A percentile compares a stretch with the other conserved stretches of the same genome.
These are phyloP conservation scores for Turritis glabra DNA, from an alignment of 345 rosid genomes.

Conservation along the genomic window DNA sequence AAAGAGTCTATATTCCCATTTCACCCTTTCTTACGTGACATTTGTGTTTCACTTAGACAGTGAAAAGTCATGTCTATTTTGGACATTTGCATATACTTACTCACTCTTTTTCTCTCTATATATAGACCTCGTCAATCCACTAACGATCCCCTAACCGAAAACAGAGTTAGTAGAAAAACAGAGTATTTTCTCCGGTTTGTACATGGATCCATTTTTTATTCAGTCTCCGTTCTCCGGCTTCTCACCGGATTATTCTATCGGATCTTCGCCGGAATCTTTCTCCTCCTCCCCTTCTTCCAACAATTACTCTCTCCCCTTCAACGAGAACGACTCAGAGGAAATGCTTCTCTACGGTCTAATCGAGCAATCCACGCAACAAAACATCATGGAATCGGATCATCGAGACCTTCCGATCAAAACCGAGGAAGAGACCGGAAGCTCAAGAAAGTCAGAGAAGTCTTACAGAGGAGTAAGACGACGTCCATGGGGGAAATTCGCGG, in stretches of 20 bases:
- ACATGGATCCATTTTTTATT: conserved; percentile 49
- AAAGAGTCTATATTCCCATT: background rate
- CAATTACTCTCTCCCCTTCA: conserved; percentile 64
- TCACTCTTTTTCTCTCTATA: conserved; percentile 9
- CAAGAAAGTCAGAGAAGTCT: conserved; percentile 49
- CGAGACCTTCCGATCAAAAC: background rate
- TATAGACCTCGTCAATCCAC: conserved; percentile 33
- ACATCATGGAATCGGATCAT: background rate
- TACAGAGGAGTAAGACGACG: conserved; percentile 74
- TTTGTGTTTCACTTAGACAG: background rate
- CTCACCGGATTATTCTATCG: conserved; percentile 65
- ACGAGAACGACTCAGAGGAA: conserved; percentile 92
- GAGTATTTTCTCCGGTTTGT: conserved; percentile 7
- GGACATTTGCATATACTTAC: conserved; percentile 13
- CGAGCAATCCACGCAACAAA: conserved; percentile 39
- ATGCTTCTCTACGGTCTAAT: conserved; percentile 78
- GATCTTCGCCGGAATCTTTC: conserved; percentile 54
- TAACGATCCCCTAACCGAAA: conserved; percentile 32
- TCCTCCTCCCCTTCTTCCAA: conserved; percentile 30
- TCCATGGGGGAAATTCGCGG: conserved; percentile 84
- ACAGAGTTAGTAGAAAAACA: conserved; percentile 26
- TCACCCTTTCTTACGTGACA: conserved; percentile 9
- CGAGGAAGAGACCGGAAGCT: conserved; percentile 13
- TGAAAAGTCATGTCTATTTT: conserved; percentile 22
- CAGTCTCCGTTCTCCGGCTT: conserved; percentile 51